Evolutionary conservation across 2,329 filamentous ascomycete genomes (phyloP).

Genomic region (Colletotrichum lentis): DNA sequence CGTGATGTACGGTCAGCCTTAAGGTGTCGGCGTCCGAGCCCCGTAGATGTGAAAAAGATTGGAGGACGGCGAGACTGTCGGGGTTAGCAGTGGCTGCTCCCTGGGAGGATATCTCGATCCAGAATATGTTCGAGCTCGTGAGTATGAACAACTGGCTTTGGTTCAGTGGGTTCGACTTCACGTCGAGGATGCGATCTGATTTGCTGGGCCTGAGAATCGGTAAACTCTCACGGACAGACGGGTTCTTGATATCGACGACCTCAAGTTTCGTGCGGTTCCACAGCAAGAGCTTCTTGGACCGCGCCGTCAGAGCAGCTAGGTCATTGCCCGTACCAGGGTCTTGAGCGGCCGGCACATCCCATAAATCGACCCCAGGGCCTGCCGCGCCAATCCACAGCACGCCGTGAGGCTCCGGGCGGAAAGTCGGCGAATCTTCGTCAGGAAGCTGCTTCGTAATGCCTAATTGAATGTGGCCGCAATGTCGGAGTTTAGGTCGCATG

Average conservation of each 20-base stretch:
- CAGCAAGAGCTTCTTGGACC: constrained; percentile 43
- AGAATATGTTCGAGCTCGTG: constrained; percentile 61
- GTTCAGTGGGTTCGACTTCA: constrained; percentile 57
- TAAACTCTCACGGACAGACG: constrained; percentile 39
- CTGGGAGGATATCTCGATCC: constrained; percentile 53
- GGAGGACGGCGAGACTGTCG: constrained; percentile 44
- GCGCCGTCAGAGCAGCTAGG: constrained; percentile 28
- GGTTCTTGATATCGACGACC: constrained; percentile 49
- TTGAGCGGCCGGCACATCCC: constrained; percentile 39
- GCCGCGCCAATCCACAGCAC: constrained; percentile 53
- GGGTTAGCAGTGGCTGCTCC: constrained; percentile 35
- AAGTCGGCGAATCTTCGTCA: constrained; percentile 39
- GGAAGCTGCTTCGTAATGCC: constrained; percentile 51
- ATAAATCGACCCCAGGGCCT: constrained; percentile 39
- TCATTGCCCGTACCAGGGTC: constrained; percentile 23
- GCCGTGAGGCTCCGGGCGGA: constrained; percentile 51
- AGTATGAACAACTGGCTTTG: constrained; percentile 65
- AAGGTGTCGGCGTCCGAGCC: constrained; percentile 50
- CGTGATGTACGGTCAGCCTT: constrained; percentile 50
- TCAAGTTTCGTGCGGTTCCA: constrained; percentile 50
- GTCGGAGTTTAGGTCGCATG: constrained; percentile 46
- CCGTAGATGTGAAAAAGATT: constrained; percentile 57
- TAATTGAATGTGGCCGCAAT: constrained; percentile 55
- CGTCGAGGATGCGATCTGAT: constrained; percentile 62
- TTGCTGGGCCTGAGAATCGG: constrained; percentile 42